Conservation (phyloP, 768 basidiomycete genomes). For the Termitomyces sp. region DNA sequence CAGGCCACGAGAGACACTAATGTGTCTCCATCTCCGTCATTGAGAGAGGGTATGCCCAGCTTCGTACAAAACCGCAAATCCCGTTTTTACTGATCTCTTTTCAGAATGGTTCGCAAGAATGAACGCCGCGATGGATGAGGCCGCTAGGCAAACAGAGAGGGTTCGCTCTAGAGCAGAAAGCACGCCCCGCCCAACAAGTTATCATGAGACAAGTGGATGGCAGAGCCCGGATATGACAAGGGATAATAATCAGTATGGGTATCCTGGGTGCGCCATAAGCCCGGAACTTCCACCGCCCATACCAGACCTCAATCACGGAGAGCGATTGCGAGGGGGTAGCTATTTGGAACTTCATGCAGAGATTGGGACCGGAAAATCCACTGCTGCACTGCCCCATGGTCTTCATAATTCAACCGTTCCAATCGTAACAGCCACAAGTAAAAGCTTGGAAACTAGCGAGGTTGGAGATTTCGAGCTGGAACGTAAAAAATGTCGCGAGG, state of each 20-base stretch:
- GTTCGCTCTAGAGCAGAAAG: slow-evolving; percentile 1
- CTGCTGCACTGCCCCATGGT: neutral
- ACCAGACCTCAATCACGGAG: neutral
- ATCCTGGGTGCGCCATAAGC: neutral
- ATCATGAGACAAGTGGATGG: neutral
- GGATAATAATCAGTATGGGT: neutral
- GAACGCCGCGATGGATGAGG: slow-evolving; percentile 2
- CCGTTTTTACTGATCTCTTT: neutral
- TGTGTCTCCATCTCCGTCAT: neutral
- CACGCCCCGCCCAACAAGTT: neutral
- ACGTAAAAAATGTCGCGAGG: neutral
- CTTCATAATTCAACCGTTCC: neutral
- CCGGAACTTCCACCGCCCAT: neutral
- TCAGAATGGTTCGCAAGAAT: slow-evolving; percentile 3
- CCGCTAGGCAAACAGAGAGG: slow-evolving; percentile 3
- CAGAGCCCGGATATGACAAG: neutral
- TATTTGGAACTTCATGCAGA: neutral
- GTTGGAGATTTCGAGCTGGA: neutral
- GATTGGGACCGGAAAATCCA: neutral
- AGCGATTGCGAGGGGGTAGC: neutral
- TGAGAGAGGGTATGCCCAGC: slow-evolving; percentile 1
- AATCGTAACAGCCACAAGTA: neutral
- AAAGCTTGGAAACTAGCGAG: neutral
- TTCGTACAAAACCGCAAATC: neutral
- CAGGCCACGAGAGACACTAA: neutral